Evolutionary conservation across 345 rosid species (phyloP).

Genomic region (Angophora floribunda): DNA sequence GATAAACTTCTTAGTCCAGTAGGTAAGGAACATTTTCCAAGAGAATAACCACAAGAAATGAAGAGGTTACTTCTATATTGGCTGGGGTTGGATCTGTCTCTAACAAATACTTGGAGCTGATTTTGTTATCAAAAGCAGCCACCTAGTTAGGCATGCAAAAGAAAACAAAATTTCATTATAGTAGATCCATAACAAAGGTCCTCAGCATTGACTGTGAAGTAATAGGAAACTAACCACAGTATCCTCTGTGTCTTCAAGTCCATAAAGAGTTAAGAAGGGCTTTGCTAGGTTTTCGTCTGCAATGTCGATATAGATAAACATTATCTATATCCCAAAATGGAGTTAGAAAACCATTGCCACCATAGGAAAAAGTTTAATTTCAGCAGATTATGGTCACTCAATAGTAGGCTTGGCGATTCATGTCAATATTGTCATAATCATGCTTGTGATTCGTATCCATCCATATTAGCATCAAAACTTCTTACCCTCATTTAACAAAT

Average conservation of each 20-base stretch:
- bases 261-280: constrained; percentile 75
- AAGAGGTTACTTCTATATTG: constrained; percentile 54
- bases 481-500: background rate
- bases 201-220: background rate
- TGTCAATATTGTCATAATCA: background rate
- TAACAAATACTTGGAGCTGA: constrained; percentile 58
- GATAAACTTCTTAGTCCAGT: background rate
- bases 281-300: constrained; percentile 72
- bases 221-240: constrained; percentile 39
- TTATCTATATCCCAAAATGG: constrained; percentile 36
- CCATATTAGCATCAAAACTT: background rate
- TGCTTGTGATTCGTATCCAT: background rate
- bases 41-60: background rate
- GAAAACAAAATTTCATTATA: background rate
- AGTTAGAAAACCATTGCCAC: background rate
- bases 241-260: constrained; percentile 56
- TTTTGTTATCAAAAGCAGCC: constrained; percentile 68
- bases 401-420: background rate
- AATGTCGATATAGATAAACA: constrained; percentile 62
- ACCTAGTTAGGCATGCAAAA: constrained; percentile 34
- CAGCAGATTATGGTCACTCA: background rate
- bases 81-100: constrained; percentile 50
- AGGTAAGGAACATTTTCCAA: background rate
- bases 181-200: background rate
- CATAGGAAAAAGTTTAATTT: background rate